phyloP scores from a whole-genome alignment of 805 yeast genomes.

The Starmerella vaccinii region DNA sequence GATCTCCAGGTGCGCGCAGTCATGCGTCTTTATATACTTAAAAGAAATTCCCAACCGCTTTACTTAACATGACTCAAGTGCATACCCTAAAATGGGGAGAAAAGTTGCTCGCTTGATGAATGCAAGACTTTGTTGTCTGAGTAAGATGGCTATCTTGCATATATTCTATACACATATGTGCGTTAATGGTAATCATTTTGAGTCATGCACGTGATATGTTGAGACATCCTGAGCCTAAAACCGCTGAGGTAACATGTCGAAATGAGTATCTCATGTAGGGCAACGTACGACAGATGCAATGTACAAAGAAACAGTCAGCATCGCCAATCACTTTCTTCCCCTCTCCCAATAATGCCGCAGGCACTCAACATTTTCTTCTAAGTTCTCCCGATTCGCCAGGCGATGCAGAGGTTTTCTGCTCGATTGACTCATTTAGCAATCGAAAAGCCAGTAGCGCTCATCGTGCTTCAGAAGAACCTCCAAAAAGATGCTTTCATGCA shows the following conservation, averaged over 20 bases:
- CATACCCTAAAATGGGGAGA: neutral
- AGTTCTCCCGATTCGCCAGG: too few relatives aligned
- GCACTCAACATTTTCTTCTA: too few relatives aligned
- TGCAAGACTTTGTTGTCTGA: neutral
- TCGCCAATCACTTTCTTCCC: neutral
- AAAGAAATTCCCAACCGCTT: neutral
- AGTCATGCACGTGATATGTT: neutral
- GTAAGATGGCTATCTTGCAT: constrained; percentile 4
- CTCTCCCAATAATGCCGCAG: neutral
- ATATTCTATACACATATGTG: neutral
- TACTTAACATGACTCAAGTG: constrained; percentile 6
- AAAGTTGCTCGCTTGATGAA: neutral
- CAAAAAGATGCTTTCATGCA: too few relatives aligned
- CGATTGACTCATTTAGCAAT: too few relatives aligned
- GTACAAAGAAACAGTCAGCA: neutral
- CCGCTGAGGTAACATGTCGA: neutral
- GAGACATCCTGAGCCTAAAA: neutral
- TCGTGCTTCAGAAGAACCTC: too few relatives aligned
- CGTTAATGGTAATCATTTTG: neutral
- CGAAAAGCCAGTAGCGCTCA: neutral
- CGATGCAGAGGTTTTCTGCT: too few relatives aligned
- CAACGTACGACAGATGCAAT: neutral
- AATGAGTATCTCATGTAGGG: neutral
- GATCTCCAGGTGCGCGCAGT: neutral
- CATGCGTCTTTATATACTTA: neutral